Percentiles rank a stretch among this genome's conserved stretches.
These are phyloP conservation scores for Lactarius evosmus DNA, from an alignment of 768 basidiomycete genomes.

Conservation along the genomic window DNA sequence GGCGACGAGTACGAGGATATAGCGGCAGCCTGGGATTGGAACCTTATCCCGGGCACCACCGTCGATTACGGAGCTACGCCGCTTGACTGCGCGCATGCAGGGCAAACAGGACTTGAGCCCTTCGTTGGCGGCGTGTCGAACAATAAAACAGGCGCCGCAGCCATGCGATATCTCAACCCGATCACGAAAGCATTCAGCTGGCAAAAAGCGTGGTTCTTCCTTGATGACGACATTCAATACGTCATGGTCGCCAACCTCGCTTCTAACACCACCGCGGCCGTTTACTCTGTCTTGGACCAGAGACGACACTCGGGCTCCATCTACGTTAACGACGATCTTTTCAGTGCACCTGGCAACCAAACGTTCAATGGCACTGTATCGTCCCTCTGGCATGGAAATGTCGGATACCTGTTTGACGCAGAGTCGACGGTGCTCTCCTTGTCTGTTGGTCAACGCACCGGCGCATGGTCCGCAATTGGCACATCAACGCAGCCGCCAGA, in stretches of 20 bases:
- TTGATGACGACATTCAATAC: constrained; percentile 58
- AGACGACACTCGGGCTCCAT: constrained; percentile 45
- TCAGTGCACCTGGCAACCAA: constrained; percentile 11
- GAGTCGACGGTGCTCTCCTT: constrained; percentile 35
- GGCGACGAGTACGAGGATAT: constrained; percentile 76
- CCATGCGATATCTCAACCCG: constrained; percentile 68
- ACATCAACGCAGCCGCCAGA: constrained; percentile 50
- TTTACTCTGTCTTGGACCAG: constrained; percentile 69
- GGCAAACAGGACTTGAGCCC: constrained; percentile 44
- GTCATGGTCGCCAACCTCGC: constrained; percentile 56
- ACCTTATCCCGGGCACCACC: constrained; percentile 70
- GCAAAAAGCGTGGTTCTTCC: constrained; percentile 76
- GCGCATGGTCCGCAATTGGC: constrained; percentile 54
- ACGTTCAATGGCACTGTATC: constrained; percentile 33
- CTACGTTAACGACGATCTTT: constrained; percentile 39
- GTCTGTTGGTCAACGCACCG: constrained; percentile 48
- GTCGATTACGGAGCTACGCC: constrained; percentile 57
- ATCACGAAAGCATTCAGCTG: constrained; percentile 49
- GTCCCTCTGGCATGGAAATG: constrained; percentile 60
- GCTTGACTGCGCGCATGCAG: constrained; percentile 46
- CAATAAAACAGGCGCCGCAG: constrained; percentile 52
- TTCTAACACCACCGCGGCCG: constrained; percentile 43
- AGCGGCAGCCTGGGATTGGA: constrained; percentile 72
- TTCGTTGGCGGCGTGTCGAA: constrained; percentile 69
- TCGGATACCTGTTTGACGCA: constrained; percentile 57